Evolutionary conservation across 371 early-diverging fungal species (phyloP).

Genomic region (Mortierella sp.): DNA sequence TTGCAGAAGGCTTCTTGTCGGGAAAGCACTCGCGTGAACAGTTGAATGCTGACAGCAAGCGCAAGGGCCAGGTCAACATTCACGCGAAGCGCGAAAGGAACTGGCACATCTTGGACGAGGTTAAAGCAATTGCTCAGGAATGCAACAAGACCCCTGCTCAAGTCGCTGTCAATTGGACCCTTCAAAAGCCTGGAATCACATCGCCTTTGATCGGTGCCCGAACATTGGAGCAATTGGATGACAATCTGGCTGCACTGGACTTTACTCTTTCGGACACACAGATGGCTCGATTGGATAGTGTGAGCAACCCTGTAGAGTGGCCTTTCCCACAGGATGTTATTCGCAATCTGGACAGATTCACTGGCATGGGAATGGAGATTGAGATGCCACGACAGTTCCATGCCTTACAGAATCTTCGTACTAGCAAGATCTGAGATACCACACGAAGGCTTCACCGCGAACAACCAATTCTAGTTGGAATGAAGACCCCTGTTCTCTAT

Average conservation of each 20-base stretch:
- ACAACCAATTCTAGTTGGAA: too few species aligned
- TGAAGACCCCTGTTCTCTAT: too few species aligned
- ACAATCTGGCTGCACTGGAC: constrained; percentile 54
- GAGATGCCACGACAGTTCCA: constrained; percentile 41
- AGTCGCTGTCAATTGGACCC: constrained; percentile 58
- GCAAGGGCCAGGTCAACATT: constrained; percentile 9
- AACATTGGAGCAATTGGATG: constrained; percentile 52
- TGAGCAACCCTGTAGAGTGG: constrained; percentile 46
- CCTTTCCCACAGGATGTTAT: constrained; percentile 45
- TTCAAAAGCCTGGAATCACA: constrained; percentile 60
- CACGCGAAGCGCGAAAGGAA: constrained; percentile 30
- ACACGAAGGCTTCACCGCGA: too few species aligned
- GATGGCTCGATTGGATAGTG: constrained; percentile 53
- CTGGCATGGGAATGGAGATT: constrained; percentile 24
- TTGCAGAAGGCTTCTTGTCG: constrained; percentile 54
- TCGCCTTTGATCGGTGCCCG: constrained; percentile 58
- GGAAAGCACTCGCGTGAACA: constrained; percentile 52
- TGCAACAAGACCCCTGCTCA: constrained; percentile 54
- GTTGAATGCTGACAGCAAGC: constrained; percentile 14
- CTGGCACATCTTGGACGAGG: constrained; percentile 56
- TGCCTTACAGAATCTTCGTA: constrained; percentile 23
- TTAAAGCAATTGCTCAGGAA: constrained; percentile 54
- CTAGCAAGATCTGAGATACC: constrained; percentile 33
- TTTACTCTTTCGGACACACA: constrained; percentile 54
- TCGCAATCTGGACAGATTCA: constrained; percentile 18